These are phyloP conservation scores for Leptomonas pyrrhocoris DNA, from an alignment of 208 protist species.

Conservation along the genomic window DNA sequence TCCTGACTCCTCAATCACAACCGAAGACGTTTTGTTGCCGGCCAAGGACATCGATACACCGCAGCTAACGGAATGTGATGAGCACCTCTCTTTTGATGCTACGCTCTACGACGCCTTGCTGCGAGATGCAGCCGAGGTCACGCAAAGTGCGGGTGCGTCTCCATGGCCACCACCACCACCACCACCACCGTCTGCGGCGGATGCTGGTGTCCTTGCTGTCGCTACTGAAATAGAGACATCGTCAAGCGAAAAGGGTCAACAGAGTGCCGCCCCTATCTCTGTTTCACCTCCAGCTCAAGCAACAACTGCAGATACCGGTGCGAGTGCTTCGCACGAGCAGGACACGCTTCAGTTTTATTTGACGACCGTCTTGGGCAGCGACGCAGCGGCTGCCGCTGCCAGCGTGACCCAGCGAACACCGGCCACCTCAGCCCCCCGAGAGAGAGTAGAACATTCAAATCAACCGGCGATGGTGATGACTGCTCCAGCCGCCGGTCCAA, in stretches of 20 bases:
- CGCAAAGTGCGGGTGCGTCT: background rate
- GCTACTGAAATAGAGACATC: no score
- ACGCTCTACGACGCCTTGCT: constrained; percentile 17
- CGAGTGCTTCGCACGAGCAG: background rate
- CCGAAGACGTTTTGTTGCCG: background rate
- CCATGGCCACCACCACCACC: background rate
- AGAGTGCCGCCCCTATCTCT: background rate
- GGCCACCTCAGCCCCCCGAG: no score
- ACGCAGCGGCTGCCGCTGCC: background rate
- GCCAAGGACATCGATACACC: background rate
- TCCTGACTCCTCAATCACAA: no score
- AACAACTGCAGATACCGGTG: background rate
- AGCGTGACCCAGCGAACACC: no score
- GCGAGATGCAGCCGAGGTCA: constrained; percentile 11
- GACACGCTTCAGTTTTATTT: constrained; percentile 25
- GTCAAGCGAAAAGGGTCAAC: no score
- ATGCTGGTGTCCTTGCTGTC: background rate
- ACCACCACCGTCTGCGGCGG: background rate
- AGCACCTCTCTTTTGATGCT: background rate
- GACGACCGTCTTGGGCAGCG: background rate
- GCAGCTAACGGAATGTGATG: background rate
- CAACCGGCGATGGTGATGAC: no score
- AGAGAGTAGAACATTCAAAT: no score
- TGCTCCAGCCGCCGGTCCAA: background rate
- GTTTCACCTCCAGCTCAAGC: background rate